These are phyloP conservation scores for Fusarium mexicanum DNA, from an alignment of 2,329 filamentous ascomycete genomes.

Conservation along the genomic window DNA sequence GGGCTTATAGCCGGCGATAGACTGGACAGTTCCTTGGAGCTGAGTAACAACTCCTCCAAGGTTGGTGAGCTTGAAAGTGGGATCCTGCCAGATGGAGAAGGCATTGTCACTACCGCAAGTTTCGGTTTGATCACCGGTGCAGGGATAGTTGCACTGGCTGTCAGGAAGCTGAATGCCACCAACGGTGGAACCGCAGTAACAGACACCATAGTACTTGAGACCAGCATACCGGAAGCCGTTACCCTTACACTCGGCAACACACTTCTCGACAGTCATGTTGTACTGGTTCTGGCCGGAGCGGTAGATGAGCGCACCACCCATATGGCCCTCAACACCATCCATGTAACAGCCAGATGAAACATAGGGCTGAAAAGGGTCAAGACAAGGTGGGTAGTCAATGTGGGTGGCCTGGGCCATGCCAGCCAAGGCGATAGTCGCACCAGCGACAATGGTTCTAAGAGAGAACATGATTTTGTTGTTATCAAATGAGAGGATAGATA, in stretches of 20 bases:
- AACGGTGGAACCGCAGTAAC: constrained; percentile 63
- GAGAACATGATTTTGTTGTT: constrained; percentile 32
- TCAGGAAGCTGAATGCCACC: constrained; percentile 62
- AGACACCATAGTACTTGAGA: constrained; percentile 61
- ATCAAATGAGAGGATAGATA: constrained; percentile 25
- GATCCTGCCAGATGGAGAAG: constrained; percentile 61
- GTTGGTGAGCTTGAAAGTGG: constrained; percentile 56
- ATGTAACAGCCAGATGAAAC: constrained; percentile 59
- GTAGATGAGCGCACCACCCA: constrained; percentile 53
- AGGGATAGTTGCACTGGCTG: constrained; percentile 66
- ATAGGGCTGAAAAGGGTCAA: constrained; percentile 57
- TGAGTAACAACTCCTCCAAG: constrained; percentile 44
- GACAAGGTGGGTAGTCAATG: constrained; percentile 56
- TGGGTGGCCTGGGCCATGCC: constrained; percentile 53
- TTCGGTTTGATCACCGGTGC: constrained; percentile 57
- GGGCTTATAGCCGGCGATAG: constrained; percentile 63
- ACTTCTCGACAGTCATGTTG: constrained; percentile 60
- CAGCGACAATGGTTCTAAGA: constrained; percentile 45
- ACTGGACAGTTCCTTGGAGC: constrained; percentile 45
- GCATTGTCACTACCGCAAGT: constrained; percentile 58
- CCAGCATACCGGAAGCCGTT: constrained; percentile 63
- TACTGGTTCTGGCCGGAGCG: constrained; percentile 50
- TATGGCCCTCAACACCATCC: constrained; percentile 46
- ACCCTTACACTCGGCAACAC: constrained; percentile 60
- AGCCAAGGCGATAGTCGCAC: constrained; percentile 52